Base-by-base conservation (phyloP, 768 basidiomycete species). In the Rhizopogon vulgaris region DNA sequence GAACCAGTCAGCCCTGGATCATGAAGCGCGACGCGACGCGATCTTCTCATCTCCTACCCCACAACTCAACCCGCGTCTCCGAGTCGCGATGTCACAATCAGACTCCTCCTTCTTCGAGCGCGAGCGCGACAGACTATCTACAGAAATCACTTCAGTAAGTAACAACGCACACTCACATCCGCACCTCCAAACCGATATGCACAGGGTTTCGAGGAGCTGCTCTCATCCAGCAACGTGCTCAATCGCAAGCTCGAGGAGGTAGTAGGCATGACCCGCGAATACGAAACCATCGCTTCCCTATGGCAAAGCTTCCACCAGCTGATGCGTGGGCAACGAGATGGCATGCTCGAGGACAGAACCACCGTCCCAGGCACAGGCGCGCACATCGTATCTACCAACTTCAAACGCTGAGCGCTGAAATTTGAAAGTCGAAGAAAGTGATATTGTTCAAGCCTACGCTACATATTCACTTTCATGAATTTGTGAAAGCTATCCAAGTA, bases 221-320 rank as follows among this genome's bases (percentile, higher is more conserved):
- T 97, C 15, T 85, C 85, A 4, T 84, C 88, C 8, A 85, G 87
- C 53, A 97, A 97, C 61, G 80, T 79, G 25, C 71, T 94, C 18
- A 95, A 95, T 65, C 82, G 93, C 56, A 94, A 92, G 63, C 78
- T 95, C 15, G 94, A 97, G 68, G 92, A 96, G 64, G 91, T 94
- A 2, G 72, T 87, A 24, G 90, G 90, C 9, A 94, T 95, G 82
- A 93, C 94, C 5, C 84, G 83, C 52, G 94, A 94, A 73, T 94
- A 95, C 65, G 82, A 87, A 47, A 93, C 87, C 2, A 90, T 94
- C 38, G 90, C 93, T 3, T 75, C 80, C 2, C 73, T 96, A 45
- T 94, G 92, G 91, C 77, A 83, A 53, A 81, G 78, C 59, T 92
- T 91, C 58, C 84, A 90, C 59, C 72, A 84, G 52, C 73, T 92